A percentile compares a stretch with the other conserved stretches of the same genome.
Evolutionary conservation across 441 rosid species (phyloP).

Genomic region (Arabidopsis hybrid): DNA sequence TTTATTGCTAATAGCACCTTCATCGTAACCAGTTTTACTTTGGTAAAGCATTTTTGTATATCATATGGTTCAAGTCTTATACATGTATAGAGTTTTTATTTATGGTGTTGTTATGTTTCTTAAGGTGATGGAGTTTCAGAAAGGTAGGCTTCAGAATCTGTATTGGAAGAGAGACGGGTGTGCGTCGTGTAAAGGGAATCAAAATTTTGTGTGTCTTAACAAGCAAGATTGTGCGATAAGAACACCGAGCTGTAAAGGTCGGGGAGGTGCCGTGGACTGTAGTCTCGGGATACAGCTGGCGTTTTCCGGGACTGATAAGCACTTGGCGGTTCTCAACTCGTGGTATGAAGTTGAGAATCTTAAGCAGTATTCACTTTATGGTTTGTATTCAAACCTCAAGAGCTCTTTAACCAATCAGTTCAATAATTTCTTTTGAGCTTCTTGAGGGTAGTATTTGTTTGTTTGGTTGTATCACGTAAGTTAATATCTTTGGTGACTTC

Average conservation of each 20-base stretch:
- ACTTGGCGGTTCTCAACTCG: slow-evolving; percentile 72
- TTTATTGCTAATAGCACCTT: slow-evolving; percentile 78
- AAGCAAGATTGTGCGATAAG: slow-evolving; percentile 80
- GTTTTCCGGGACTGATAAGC: slow-evolving; percentile 93
- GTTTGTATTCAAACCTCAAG: slow-evolving; percentile 74
- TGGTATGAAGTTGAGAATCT: slow-evolving; percentile 91
- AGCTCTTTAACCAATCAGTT: slow-evolving; percentile 72
- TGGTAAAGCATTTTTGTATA: slow-evolving; percentile 50
- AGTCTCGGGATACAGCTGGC: slow-evolving; percentile 87
- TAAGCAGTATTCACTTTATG: slow-evolving; percentile 79
- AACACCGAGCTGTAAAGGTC: slow-evolving; percentile 65
- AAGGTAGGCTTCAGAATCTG: slow-evolving; percentile 79
- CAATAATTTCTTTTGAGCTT: slow-evolving; percentile 56
- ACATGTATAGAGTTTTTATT: background rate
- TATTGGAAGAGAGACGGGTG: slow-evolving; percentile 95
- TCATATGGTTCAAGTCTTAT: background rate
- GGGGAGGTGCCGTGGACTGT: slow-evolving; percentile 72
- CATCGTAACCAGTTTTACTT: slow-evolving; percentile 80
- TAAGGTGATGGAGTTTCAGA: slow-evolving; percentile 80
- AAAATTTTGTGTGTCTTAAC: slow-evolving; percentile 75
- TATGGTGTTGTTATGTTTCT: slow-evolving; percentile 2
- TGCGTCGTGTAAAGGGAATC: slow-evolving; percentile 59
- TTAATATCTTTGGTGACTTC: background rate
- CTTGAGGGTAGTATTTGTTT: background rate
- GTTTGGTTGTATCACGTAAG: slow-evolving; percentile 26